Evolutionary conservation across 176 grass and related monocot species (phyloP), one percentile per base, ranked within the genome.

Genomic region (Ananas comosus): DNA sequence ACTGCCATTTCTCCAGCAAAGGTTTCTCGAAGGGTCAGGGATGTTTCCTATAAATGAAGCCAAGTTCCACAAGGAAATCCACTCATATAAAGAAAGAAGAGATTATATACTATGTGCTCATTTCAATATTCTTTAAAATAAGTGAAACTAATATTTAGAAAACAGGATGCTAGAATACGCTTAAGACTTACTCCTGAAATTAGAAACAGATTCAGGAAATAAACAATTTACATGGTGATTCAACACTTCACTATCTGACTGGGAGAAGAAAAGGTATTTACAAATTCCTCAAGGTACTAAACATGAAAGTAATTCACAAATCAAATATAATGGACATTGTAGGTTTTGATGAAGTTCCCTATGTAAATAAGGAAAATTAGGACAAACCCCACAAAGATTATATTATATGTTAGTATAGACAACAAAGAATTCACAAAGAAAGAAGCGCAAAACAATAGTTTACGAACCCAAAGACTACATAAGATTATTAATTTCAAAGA

Each of bases 1-100:
- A 72, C 71, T 63, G 73, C 72, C 64, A 83, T 80, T 27, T 72
- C 77, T 70, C 87, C 58, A 9, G 77, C 71, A 74, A 97, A 87
- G 65, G 74, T n/a, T 67, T 87, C 82, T 73, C 80, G 89, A 80
- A 97, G 86, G 74, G 73, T 83, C 81, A 78, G 76, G 74, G 81
- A 71, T 65, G 72, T 64, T 73, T 90, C 93, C 92, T 96, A 84
- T 17, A 12, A 67, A 17, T 59, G 19, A 59, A 59, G n/a, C 54
- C 14, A 14, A 19, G 54, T 17, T 59, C 19, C n/a, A 59, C 54
- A 59, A 59, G 54, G 16, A 59, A 59, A 59, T 59, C 16, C 19
- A 59, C 54, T 59, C 19, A 14, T 17, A 18, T 9, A 59, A 59
- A 59, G 54, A 59, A 59, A 9, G n/a, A n/a, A 16, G 54, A 10